Base-by-base conservation (phyloP, 2,329 filamentous ascomycete species). In the Colletotrichum trifolii region DNA sequence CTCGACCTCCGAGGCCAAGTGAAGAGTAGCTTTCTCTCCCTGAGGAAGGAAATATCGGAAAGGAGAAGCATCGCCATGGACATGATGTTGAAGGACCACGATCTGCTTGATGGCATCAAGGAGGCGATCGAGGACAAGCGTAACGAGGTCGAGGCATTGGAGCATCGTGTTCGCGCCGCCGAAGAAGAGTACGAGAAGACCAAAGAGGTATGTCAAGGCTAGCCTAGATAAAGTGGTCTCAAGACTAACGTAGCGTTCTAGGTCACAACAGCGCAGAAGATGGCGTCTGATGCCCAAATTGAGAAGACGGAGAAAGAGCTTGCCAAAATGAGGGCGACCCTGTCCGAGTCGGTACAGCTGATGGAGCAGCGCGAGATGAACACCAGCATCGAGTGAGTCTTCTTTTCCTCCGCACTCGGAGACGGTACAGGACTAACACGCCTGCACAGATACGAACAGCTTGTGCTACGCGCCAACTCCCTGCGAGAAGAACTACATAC, bases 241-340 rank as follows among this genome's bases (percentile, higher is more conserved):
- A 34, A 4, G 11, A 48, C 35, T 49, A 15, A 57, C 17, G 12
- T 54, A 13, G 15, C 6, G 39, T 45, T 4, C n/a, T n/a, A 48
- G 75, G 80, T 86, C 64, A 95, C 92, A 8, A 92, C 87, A 49
- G 92, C 94, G 15, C 93, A 97, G 76, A 96, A 96, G 80, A 87
- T 95, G 75, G 91, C 90, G 8, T 93, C 90, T 2, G 96, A 98
- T 75, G 89, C 94, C 8, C 95, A 98, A 77, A 97, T 99, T 72
- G 96, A 99, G 79, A 96, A 96, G 82, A 96, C 97, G 91, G 96
- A 99, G 80, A 97, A 97, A 78, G 94, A 99, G 76, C 82, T 99
- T n/a, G 91, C 92, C 50, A 93, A 94, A 76, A 97, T 98, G 93
- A 87, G 94, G 46, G 87, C 91, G 2, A 91, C 90, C 10, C 82